phyloP scores from a whole-genome alignment of 352 stramenopile species.

The Pythium aphanidermatum region DNA sequence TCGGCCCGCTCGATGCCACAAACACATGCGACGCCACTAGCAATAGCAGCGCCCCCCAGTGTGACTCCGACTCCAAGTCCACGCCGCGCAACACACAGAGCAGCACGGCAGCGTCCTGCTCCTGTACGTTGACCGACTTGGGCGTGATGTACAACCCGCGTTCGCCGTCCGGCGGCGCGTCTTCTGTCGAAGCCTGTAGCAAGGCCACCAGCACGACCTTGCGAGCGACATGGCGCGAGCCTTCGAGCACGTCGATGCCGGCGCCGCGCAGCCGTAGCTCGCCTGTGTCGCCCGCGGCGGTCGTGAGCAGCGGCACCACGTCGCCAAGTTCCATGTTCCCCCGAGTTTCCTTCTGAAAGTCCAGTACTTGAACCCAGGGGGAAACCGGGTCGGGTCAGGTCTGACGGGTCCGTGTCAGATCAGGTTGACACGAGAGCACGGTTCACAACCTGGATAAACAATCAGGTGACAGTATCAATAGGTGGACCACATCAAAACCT shows the following conservation, averaged over 20 bases:
- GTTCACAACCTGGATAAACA: no score
- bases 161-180: conserved; percentile 13
- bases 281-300: conserved; percentile 12
- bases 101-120: conserved; percentile 48
- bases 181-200: conserved; percentile 25
- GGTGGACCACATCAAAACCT: conserved; percentile 2
- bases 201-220: conserved; percentile 58
- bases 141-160: conserved; percentile 51
- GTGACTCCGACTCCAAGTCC: conserved; percentile 38
- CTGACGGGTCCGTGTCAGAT: neutral
- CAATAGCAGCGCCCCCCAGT: conserved; percentile 60
- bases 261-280: conserved; percentile 36
- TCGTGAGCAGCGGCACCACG: conserved; percentile 62
- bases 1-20: conserved; percentile 28
- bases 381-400: neutral
- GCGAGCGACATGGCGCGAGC: conserved; percentile 30
- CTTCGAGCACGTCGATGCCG: conserved; percentile 45
- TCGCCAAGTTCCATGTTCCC: conserved; percentile 23
- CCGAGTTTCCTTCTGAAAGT: no score
- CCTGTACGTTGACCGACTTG: conserved; percentile 29
- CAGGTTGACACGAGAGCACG: no score
- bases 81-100: conserved; percentile 45
- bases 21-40: conserved; percentile 56
- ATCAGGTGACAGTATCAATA: no score
- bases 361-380: no score